Conservation (phyloP, 1,284 basidiomycete species). For the Ceratobasidium sp. region DNA sequence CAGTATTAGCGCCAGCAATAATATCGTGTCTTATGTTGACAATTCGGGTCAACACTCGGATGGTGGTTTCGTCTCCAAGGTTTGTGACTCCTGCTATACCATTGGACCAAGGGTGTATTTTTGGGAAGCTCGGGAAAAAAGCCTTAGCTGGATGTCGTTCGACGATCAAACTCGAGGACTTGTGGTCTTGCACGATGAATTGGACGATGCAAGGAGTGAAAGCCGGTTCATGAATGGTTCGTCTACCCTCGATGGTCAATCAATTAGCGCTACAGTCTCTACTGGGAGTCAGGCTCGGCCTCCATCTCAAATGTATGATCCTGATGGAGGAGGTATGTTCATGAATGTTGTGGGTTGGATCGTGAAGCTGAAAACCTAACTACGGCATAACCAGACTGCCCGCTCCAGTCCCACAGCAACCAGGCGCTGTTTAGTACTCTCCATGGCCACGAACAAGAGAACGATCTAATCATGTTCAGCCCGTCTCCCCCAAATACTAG, state of each 20-base stretch:
- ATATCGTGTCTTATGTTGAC: slow-evolving; percentile 5
- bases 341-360: too few relatives aligned
- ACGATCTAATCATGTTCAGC: not conserved
- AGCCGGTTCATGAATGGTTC: not conserved
- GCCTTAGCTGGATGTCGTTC: not conserved
- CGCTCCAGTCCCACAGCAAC: not conserved
- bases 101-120: not conserved
- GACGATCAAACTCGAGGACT: too few relatives aligned
- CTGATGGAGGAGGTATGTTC: not conserved
- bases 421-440: not conserved
- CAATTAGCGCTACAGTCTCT: not conserved
- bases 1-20: not conserved
- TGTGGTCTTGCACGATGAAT: not conserved
- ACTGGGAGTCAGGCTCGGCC: not conserved
- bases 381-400: not conserved
- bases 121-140: not conserved
- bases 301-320: not conserved
- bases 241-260: too few relatives aligned
- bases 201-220: slow-evolving; percentile 1
- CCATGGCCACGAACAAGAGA: not conserved
- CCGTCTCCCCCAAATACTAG: slow-evolving; percentile 12
- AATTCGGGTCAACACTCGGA: not conserved
- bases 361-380: not conserved
- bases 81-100: not conserved
- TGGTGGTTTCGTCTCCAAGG: not conserved